Evolutionary conservation across 768 basidiomycete genomes (phyloP).

Genomic region (Panaeolus cyanescens): DNA sequence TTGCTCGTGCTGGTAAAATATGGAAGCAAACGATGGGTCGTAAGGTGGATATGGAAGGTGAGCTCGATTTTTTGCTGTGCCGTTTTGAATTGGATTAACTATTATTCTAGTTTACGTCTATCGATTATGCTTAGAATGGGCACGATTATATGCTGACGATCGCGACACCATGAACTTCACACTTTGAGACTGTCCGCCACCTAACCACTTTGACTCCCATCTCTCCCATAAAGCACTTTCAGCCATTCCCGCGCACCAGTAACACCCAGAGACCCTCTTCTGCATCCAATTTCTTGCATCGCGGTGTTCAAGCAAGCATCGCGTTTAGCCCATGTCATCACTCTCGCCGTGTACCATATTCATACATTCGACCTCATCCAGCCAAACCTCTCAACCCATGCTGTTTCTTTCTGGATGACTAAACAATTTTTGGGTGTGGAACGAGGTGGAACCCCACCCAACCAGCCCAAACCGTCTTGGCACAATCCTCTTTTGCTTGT

Average conservation of each 20-base stretch:
- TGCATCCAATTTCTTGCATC: not conserved
- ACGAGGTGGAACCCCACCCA: too few species aligned
- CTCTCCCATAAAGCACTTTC: too few species aligned
- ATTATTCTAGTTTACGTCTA: conserved; percentile 73
- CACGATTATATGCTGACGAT: conserved; percentile 82
- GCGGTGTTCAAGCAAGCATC: not conserved
- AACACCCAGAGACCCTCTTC: too few species aligned
- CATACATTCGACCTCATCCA: not conserved
- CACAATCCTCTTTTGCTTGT: not conserved
- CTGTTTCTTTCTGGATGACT: too few species aligned
- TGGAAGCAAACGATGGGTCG: conserved; percentile 89
- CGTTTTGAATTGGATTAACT: not conserved
- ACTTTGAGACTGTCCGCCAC: not conserved
- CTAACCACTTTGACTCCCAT: too few species aligned
- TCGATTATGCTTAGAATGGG: conserved; percentile 87
- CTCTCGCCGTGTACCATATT: not conserved
- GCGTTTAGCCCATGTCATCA: not conserved
- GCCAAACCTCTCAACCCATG: not conserved
- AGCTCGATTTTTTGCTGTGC: conserved; percentile 22
- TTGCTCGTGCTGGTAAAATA: conserved; percentile 89
- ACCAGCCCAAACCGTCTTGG: not conserved
- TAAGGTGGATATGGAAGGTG: conserved; percentile 91
- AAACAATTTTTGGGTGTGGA: too few species aligned
- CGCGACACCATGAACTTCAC: conserved; percentile 63
- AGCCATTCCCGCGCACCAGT: too few species aligned